Base-by-base conservation (phyloP, 768 basidiomycete species). In the Tylopilus subfusipes region DNA sequence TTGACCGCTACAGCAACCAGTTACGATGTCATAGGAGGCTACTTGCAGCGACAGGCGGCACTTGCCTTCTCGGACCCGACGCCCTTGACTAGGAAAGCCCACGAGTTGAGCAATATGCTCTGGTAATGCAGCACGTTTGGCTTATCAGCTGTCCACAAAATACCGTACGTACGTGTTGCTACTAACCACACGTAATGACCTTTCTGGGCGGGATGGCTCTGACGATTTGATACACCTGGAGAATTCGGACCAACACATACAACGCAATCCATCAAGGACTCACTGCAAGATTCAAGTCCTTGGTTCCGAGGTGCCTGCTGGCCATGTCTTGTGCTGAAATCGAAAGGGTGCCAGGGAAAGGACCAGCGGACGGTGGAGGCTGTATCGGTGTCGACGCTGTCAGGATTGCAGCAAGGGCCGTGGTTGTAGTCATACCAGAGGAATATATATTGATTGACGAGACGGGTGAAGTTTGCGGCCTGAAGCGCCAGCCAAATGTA, bases 51-150 rank as follows among this genome's bases (percentile, higher is more conserved):
- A 46, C 16, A 4, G 4, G 68, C 49, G 10, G 25, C 12, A 52
- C 59, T 50, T 56, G 85, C 88, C 88, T 80, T 88, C 85, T 10
- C 89, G 89, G 18, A 90, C 88, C 60, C 85, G 85, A 33, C 86
- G 77, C 4, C 88, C 82, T 68, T 91, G 80, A 12, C 72, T 76
- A 0, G 89, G 90, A 80, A 83, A 83, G 19, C 88, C 88, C 39
- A 88, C 75, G 10, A 91, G 76, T 60, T 84, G 85, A 0, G 89
- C 88, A 48, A 92, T 81, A 60, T 90, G 87, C 1, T 85, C 60
- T 62, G 43, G 14, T 34, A 6, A 25, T 16, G 16, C 22, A 39
- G 33, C n/a, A 21, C 18, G 7, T 30, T 46, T 30, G 18, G 10
- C 27, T 30, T 9, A 18, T n/a, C n/a, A 38, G 19, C 21, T 22